Percentiles rank a stretch among this genome's conserved stretches.
phyloP scores from a whole-genome alignment of 2,329 filamentous ascomycete genomes.

The Tolypocladium inflatum region DNA sequence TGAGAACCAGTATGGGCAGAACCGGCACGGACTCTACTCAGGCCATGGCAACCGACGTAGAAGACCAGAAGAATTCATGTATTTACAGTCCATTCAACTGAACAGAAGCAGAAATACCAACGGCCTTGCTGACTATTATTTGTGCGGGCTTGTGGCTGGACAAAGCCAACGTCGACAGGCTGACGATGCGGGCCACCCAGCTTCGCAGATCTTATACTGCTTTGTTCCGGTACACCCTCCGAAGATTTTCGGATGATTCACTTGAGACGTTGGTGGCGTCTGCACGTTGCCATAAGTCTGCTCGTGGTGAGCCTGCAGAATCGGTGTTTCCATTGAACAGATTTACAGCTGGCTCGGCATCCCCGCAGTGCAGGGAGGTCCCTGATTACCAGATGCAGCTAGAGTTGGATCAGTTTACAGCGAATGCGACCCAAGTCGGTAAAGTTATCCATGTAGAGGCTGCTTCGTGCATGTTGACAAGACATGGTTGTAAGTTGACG shows the following conservation, averaged over 20 bases:
- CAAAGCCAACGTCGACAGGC: no score
- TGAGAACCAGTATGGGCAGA: no score
- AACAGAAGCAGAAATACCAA: no score
- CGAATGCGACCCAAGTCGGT: neutral
- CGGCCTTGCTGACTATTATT: no score
- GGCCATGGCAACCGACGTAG: no score
- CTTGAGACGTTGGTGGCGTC: neutral
- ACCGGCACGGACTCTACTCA: no score
- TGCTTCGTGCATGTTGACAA: neutral
- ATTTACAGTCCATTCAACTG: no score
- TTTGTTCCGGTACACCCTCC: neutral
- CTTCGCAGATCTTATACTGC: neutral
- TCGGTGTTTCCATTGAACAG: neutral
- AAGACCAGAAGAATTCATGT: no score
- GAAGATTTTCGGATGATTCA: neutral
- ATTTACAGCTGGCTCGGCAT: neutral
- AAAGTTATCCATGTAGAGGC: neutral
- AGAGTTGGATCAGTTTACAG: neutral
- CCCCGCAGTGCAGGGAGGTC: no score
- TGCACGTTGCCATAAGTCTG: neutral
- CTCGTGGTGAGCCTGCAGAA: neutral
- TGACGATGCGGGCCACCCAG: no score
- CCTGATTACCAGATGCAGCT: neutral
- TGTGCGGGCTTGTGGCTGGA: no score
- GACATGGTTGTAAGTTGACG: no score